These are phyloP conservation scores for Thelephora terrestris DNA, from an alignment of 1,284 basidiomycete genomes.

Conservation along the genomic window DNA sequence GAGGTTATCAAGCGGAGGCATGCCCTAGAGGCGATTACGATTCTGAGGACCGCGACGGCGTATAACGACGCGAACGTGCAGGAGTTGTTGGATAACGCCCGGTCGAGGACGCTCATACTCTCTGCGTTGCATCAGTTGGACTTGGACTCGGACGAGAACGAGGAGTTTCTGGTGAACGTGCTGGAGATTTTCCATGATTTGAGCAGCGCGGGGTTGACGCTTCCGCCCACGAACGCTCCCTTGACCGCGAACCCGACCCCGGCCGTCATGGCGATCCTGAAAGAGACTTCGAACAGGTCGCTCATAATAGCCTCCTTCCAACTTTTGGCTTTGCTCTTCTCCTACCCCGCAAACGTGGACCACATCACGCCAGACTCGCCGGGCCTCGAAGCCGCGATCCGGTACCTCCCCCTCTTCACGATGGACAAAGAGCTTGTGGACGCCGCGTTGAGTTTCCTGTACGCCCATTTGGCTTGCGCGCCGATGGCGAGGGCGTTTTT, in stretches of 20 bases:
- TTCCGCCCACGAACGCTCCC: slow-evolving; percentile 20
- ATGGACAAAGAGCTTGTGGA: slow-evolving; percentile 57
- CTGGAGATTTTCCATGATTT: slow-evolving; percentile 49
- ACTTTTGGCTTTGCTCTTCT: slow-evolving; percentile 49
- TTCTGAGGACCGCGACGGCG: slow-evolving; percentile 62
- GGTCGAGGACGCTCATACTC: slow-evolving; percentile 51
- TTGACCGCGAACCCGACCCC: slow-evolving; percentile 20
- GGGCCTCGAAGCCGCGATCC: slow-evolving; percentile 49
- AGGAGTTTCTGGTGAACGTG: slow-evolving; percentile 58
- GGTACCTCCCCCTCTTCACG: slow-evolving; percentile 62
- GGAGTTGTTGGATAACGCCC: slow-evolving; percentile 46
- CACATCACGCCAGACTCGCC: slow-evolving; percentile 45
- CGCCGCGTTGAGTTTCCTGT: slow-evolving; percentile 64
- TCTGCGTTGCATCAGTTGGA: slow-evolving; percentile 47
- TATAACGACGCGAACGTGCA: slow-evolving; percentile 53
- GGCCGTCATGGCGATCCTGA: slow-evolving; percentile 33
- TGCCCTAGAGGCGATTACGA: slow-evolving; percentile 64
- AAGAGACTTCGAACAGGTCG: slow-evolving; percentile 55
- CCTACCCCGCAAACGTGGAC: slow-evolving; percentile 45
- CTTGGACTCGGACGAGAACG: slow-evolving; percentile 45
- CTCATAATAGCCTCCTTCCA: slow-evolving; percentile 57
- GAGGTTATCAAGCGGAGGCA: slow-evolving; percentile 47
- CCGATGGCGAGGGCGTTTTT: slow-evolving; percentile 71
- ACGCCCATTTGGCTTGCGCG: slow-evolving; percentile 64
- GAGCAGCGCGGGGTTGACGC: slow-evolving; percentile 15